Evolutionary conservation across 2,329 filamentous ascomycete genomes (phyloP).

Genomic region (Tolypocladium paradoxum): DNA sequence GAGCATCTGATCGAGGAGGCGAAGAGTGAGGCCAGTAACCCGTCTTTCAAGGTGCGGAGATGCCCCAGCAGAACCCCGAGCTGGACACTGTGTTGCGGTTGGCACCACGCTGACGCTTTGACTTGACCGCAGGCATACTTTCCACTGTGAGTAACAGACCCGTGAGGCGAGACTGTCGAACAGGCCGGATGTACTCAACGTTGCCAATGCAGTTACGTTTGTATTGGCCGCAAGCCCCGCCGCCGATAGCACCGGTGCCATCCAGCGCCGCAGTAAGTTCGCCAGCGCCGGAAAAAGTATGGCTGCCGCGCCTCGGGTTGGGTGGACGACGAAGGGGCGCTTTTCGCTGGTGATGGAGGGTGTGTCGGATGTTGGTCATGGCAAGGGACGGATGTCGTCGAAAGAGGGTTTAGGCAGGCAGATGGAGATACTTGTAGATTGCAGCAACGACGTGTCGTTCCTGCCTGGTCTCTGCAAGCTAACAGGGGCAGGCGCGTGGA

Average conservation of each 20-base stretch:
- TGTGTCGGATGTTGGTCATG: not conserved
- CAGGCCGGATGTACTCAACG: not conserved
- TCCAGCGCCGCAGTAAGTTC: not conserved
- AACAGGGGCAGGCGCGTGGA: not conserved
- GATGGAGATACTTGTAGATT: too few species aligned
- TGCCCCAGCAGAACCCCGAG: not conserved
- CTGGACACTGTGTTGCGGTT: not conserved
- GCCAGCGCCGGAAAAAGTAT: not conserved
- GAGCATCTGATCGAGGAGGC: slow-evolving; percentile 46
- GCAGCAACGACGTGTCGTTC: too few species aligned
- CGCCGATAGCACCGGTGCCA: slow-evolving; percentile 9
- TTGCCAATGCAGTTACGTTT: slow-evolving; percentile 39
- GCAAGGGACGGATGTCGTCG: not conserved
- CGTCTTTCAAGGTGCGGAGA: slow-evolving; percentile 41
- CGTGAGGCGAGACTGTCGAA: too few species aligned
- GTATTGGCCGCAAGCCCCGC: slow-evolving; percentile 47
- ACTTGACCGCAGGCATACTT: slow-evolving; percentile 42
- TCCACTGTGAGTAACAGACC: slow-evolving; percentile 37
- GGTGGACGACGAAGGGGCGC: not conserved
- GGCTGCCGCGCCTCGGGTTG: not conserved
- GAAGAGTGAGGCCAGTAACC: slow-evolving; percentile 40
- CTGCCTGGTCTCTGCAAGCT: not conserved
- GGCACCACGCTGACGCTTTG: not conserved
- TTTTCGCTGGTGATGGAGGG: not conserved
- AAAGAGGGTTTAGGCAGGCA: not conserved